Base-by-base conservation (phyloP, 179 eudicot species). In the Drosera spatulata region DNA sequence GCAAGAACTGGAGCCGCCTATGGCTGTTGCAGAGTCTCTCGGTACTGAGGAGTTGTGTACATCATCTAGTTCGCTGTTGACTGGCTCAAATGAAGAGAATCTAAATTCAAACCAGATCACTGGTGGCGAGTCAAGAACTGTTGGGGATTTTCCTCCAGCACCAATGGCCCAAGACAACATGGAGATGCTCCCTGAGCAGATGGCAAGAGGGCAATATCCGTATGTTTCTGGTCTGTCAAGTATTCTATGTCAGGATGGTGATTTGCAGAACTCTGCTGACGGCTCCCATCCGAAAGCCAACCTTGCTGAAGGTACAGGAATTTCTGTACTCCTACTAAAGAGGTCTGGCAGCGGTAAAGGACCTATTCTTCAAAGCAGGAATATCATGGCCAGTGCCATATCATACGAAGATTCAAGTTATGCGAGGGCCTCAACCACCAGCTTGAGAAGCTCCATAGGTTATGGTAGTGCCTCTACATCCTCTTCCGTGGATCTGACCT, bases 391-490 rank as follows among this genome's bases (percentile, higher is more conserved):
- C 69, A 82, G 78, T 67, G 79, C 77, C 51, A 75, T 85, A 41
- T 73, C 88, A 57, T 81, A 74, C 67, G 91, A 94, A 56, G 99
- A 87, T 56, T 73, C 73, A 37, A 81, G 82, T 13, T 83, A 79
- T 76, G 77, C 77, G 61, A 80, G 95, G 79, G 87, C 80, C 41
- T 66, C 79, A 68, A 62, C 77, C 11, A 73, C 73, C 50, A 51
- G 95, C 66, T 67, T 79, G 79, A 81, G 87, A 74, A 89, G 91
- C 74, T 86, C 91, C 50, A 33, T 66, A 59, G 90, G 86, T 50
- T 82, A 75, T 71, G 82, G 88, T 61, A 87, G 83, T 73, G 41
- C 65, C 52, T 91, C 97, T 50, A 74, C 93, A 14, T 81, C 96
- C 61, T 91, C 91, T 38, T 91, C 96, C 53, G 41, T 74, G 66